Conservation (phyloP, 176 grass and related monocot species). For the Eragrostis curvula region DNA sequence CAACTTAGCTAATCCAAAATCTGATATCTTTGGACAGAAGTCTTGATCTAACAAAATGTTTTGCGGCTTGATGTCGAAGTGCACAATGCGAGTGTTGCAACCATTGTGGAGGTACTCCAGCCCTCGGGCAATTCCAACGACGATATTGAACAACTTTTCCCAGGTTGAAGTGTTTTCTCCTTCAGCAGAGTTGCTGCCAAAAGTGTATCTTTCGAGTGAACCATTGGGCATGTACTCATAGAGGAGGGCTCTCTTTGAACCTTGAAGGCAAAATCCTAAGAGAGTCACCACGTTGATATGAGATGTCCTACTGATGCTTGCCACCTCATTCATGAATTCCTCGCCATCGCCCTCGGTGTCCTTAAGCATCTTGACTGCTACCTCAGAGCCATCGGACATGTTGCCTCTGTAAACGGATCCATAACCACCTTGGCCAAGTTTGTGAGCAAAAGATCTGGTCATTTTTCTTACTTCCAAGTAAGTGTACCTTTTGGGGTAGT, state of each 20-base stretch:
- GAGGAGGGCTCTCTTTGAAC: constrained; percentile 43
- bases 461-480: constrained; percentile 42
- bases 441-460: constrained; percentile 41
- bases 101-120: constrained; percentile 43
- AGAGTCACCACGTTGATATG: constrained; percentile 49
- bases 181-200: neutral
- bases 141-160: constrained; percentile 40
- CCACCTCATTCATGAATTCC: constrained; percentile 47
- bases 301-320: constrained; percentile 45
- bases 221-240: constrained; percentile 49
- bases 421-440: constrained; percentile 39
- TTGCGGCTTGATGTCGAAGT: constrained; percentile 38
- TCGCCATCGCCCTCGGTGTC: neutral
- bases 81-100: constrained; percentile 38
- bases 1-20: constrained; percentile 20
- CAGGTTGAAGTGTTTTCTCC: neutral
- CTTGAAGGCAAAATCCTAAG: constrained; percentile 43
- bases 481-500: constrained; percentile 38
- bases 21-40: constrained; percentile 27
- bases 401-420: constrained; percentile 36
- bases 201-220: constrained; percentile 38
- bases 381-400: constrained; percentile 24
- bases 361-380: constrained; percentile 43
- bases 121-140: constrained; percentile 39
- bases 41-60: constrained; percentile 30